These are phyloP conservation scores for Ganoderma boninense DNA, from an alignment of 1,284 basidiomycete genomes.

Conservation along the genomic window DNA sequence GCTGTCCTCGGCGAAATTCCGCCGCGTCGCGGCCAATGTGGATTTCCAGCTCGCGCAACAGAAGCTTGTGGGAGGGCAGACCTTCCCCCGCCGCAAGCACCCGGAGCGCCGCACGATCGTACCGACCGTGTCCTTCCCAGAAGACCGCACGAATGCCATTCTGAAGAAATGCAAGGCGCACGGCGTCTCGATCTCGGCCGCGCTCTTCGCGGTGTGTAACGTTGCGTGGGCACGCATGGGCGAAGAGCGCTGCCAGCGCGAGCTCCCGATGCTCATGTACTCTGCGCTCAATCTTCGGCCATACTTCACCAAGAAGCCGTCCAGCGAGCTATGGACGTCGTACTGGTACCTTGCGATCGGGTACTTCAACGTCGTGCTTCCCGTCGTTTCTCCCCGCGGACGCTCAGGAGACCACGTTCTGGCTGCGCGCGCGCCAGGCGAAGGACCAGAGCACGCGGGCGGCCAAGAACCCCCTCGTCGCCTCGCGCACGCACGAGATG, in stretches of 20 bases:
- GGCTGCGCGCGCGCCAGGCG: slow-evolving; percentile 75
- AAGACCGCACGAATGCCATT: slow-evolving; percentile 62
- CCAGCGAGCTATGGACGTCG: slow-evolving; percentile 55
- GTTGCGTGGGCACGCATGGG: slow-evolving; percentile 71
- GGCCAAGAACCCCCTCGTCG: slow-evolving; percentile 67
- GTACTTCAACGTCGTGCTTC: slow-evolving; percentile 82
- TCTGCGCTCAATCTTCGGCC: slow-evolving; percentile 80
- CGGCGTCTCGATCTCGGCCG: slow-evolving; percentile 78
- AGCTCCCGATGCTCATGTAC: slow-evolving; percentile 80
- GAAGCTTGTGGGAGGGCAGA: slow-evolving; percentile 64
- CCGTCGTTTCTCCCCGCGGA: slow-evolving; percentile 67
- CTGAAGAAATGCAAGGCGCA: slow-evolving; percentile 72
- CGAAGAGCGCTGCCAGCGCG: slow-evolving; percentile 44
- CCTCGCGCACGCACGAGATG: slow-evolving; percentile 69
- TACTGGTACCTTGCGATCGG: slow-evolving; percentile 83
- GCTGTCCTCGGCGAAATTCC: slow-evolving; percentile 46
- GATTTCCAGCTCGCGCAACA: slow-evolving; percentile 64
- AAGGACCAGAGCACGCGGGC: slow-evolving; percentile 71
- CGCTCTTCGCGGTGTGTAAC: slow-evolving; percentile 79
- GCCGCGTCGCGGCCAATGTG: slow-evolving; percentile 55
- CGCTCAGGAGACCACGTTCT: slow-evolving; percentile 59
- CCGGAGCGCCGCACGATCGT: slow-evolving; percentile 67
- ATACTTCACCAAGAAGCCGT: slow-evolving; percentile 54
- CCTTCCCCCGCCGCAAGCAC: slow-evolving; percentile 60
- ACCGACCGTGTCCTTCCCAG: slow-evolving; percentile 66